These are phyloP conservation scores for Fusarium mangiferae DNA, from an alignment of 2,329 filamentous ascomycete genomes.

Conservation along the genomic window DNA sequence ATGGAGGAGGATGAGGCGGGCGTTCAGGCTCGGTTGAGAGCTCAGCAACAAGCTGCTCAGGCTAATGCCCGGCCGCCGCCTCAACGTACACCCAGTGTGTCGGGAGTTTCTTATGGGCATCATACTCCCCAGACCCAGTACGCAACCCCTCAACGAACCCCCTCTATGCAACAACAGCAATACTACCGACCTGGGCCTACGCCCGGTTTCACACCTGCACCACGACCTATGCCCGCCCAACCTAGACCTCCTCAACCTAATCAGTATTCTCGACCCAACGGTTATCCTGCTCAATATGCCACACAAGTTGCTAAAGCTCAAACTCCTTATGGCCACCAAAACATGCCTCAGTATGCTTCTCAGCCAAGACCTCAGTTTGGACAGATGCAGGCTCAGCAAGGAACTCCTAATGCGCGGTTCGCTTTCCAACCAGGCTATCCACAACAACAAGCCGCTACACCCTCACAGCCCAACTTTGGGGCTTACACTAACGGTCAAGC, in stretches of 20 bases:
- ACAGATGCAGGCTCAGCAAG: conserved; percentile 54
- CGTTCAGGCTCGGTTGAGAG: conserved; percentile 60
- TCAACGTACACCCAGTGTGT: conserved; percentile 53
- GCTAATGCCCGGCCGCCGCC: conserved; percentile 49
- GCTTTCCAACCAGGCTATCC: conserved; percentile 53
- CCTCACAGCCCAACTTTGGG: conserved; percentile 51
- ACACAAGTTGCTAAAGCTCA: conserved; percentile 64
- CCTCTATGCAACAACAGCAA: conserved; percentile 57
- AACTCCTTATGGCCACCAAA: conserved; percentile 62
- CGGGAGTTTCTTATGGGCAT: conserved; percentile 56
- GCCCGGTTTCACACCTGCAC: conserved; percentile 57
- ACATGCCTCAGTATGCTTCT: conserved; percentile 59
- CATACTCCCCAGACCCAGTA: conserved; percentile 59
- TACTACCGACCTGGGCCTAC: conserved; percentile 54
- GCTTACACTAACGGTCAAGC: conserved; percentile 57
- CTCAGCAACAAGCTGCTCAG: conserved; percentile 50
- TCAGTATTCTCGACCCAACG: conserved; percentile 62
- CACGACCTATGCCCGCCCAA: conserved; percentile 49
- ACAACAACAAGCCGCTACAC: conserved; percentile 52
- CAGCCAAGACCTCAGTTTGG: conserved; percentile 58
- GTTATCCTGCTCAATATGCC: conserved; percentile 58
- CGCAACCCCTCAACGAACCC: conserved; percentile 58
- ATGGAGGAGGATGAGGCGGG: conserved; percentile 85
- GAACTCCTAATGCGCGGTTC: conserved; percentile 56
- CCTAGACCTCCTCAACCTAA: conserved; percentile 56